A percentile compares a stretch with the other conserved stretches of the same genome.
These are phyloP conservation scores for Amanita polypyramis DNA, from an alignment of 768 basidiomycete genomes.

Conservation along the genomic window DNA sequence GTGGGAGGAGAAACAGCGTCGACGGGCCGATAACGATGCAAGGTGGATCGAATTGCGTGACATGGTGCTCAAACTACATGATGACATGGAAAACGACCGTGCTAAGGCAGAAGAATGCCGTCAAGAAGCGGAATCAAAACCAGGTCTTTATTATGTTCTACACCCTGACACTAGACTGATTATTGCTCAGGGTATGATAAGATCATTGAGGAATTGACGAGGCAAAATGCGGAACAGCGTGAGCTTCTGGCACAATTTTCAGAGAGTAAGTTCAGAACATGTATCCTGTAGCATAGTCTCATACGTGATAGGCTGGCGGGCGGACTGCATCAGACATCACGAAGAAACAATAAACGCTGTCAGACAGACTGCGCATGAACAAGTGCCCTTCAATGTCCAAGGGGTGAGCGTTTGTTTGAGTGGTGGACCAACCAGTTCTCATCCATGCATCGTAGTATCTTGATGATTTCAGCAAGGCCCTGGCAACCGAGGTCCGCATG, in stretches of 20 bases:
- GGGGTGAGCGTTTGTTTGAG: constrained; percentile 44
- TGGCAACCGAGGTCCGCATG: constrained; percentile 77
- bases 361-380: constrained; percentile 59
- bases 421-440: neutral
- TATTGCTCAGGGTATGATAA: constrained; percentile 40
- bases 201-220: constrained; percentile 46
- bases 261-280: constrained; percentile 35
- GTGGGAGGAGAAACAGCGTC: constrained; percentile 49
- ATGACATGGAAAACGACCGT: constrained; percentile 44
- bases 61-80: constrained; percentile 48
- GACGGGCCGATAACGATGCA: constrained; percentile 49
- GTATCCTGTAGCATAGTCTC: neutral
- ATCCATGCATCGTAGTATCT: constrained; percentile 44
- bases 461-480: constrained; percentile 78
- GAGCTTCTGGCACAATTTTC: constrained; percentile 44
- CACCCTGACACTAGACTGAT: constrained; percentile 9
- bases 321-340: constrained; percentile 55
- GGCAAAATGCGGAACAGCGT: constrained; percentile 50
- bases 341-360: constrained; percentile 60
- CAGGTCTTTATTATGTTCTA: constrained; percentile 31
- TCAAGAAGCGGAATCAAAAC: constrained; percentile 39
- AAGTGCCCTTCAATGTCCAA: constrained; percentile 78
- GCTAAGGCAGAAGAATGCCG: constrained; percentile 42
- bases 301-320: constrained; percentile 46
- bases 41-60: constrained; percentile 47